A percentile compares a stretch with the other conserved stretches of the same genome.
phyloP scores from a whole-genome alignment of 2,329 filamentous ascomycete species.

The Mollisiaceae sp. region DNA sequence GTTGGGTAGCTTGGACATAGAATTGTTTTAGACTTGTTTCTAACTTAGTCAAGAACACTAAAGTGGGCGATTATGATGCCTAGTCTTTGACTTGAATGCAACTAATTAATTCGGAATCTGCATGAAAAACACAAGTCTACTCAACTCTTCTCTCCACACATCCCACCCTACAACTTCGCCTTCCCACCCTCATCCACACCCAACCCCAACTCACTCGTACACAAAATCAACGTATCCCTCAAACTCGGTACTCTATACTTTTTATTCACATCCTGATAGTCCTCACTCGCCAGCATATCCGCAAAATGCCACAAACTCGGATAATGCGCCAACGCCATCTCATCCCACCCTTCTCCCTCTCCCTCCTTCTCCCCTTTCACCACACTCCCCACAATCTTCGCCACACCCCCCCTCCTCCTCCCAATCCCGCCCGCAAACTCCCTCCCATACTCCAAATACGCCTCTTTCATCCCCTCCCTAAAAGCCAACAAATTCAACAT shows the following conservation, averaged over 20 bases:
- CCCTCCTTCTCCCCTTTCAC: slow-evolving; percentile 42
- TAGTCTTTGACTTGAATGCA: too few species aligned
- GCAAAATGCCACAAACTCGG: slow-evolving; percentile 65
- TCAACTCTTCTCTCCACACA: neutral
- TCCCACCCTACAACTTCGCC: slow-evolving; percentile 8
- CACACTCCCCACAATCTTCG: slow-evolving; percentile 66
- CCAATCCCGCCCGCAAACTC: slow-evolving; percentile 57
- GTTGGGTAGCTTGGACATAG: too few species aligned
- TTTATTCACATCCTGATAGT: slow-evolving; percentile 64
- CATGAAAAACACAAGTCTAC: too few species aligned
- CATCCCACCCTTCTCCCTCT: slow-evolving; percentile 55
- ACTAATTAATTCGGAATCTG: too few species aligned
- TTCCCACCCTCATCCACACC: slow-evolving; percentile 4
- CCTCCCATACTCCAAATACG: slow-evolving; percentile 63
- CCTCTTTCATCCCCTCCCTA: slow-evolving; percentile 53
- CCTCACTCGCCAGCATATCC: slow-evolving; percentile 61
- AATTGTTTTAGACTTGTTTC: too few species aligned
- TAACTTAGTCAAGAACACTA: too few species aligned
- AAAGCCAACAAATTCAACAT: slow-evolving; percentile 70
- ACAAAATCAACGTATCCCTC: slow-evolving; percentile 58
- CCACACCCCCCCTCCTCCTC: slow-evolving; percentile 57
- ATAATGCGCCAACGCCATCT: slow-evolving; percentile 69
- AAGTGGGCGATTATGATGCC: too few species aligned
- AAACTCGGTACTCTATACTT: slow-evolving; percentile 55
- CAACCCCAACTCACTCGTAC: slow-evolving; percentile 55